Conservation (phyloP, 2,329 filamentous ascomycete species). For the Fusarium sororula region DNA sequence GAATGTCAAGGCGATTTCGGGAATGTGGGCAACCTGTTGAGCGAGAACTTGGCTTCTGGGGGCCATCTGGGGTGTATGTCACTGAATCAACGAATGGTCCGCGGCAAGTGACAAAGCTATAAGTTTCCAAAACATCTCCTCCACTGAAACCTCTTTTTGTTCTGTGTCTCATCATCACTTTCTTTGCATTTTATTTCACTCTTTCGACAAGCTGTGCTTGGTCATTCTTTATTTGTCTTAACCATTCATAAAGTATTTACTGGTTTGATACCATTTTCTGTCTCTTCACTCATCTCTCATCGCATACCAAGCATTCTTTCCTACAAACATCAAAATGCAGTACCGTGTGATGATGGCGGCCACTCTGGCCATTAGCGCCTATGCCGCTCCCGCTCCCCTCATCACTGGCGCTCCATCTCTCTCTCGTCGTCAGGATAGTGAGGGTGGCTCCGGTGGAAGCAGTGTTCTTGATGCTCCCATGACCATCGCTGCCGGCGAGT, state of each 20-base stretch:
- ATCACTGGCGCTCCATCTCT: conserved; percentile 33
- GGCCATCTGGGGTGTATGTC: conserved; percentile 4
- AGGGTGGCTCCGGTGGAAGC: conserved; percentile 1
- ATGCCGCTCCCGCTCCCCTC: conserved; percentile 32
- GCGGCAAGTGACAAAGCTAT: conserved; percentile 25
- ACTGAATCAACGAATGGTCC: conserved; percentile 4
- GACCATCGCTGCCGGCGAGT: conserved; percentile 40
- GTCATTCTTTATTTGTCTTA: conserved; percentile 28
- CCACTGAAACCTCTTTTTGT: background rate
- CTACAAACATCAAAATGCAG: conserved; percentile 36
- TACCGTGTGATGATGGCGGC: conserved; percentile 42
- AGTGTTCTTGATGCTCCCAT: conserved; percentile 38
- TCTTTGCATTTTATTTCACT: conserved; percentile 29
- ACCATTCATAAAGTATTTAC: conserved; percentile 18
- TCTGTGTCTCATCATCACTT: conserved; percentile 29
- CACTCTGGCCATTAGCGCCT: conserved; percentile 36
- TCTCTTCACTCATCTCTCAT: background rate
- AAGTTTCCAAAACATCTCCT: conserved; percentile 12
- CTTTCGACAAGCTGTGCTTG: conserved; percentile 43
- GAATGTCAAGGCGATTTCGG: background rate
- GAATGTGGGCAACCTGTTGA: background rate
- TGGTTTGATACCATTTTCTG: conserved; percentile 35
- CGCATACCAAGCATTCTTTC: background rate
- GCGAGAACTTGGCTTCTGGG: background rate
- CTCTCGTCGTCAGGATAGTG: conserved; percentile 31